A percentile compares a stretch with the other conserved stretches of the same genome.
phyloP scores from a whole-genome alignment of 1,139 yeast genomes.

The Pichia sp. region DNA sequence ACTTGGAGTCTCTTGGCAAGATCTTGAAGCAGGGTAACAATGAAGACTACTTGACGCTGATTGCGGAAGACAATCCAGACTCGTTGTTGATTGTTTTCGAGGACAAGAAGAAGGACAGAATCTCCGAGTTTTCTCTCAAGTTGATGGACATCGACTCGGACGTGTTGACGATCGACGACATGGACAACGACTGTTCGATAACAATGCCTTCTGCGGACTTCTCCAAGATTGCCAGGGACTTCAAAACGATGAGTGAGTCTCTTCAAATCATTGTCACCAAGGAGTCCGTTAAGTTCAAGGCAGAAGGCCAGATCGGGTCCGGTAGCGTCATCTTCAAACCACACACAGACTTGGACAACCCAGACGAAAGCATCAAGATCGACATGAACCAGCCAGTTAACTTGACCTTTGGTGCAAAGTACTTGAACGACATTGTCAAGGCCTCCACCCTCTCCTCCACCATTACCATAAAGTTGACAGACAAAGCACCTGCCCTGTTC shows the following conservation, averaged over 20 bases:
- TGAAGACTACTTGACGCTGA: constrained; percentile 79
- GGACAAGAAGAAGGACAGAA: constrained; percentile 84
- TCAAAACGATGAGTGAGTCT: constrained; percentile 81
- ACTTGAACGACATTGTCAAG: constrained; percentile 84
- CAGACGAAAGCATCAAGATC: constrained; percentile 69
- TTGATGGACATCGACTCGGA: constrained; percentile 97
- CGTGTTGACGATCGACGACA: constrained; percentile 87
- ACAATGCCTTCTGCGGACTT: constrained; percentile 87
- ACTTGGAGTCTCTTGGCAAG: constrained; percentile 78
- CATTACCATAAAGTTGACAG: constrained; percentile 82
- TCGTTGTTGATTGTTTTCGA: constrained; percentile 79
- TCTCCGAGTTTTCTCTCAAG: constrained; percentile 86
- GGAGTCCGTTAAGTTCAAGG: constrained; percentile 84
- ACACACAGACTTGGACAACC: constrained; percentile 71
- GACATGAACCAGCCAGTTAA: constrained; percentile 84
- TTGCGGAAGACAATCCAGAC: constrained; percentile 92
- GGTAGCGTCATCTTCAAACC: constrained; percentile 89
- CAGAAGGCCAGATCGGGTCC: constrained; percentile 90
- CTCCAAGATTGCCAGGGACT: constrained; percentile 85
- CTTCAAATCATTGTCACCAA: constrained; percentile 82
- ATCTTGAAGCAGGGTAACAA: constrained; percentile 89
- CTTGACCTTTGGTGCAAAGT: constrained; percentile 86
- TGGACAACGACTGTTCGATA: constrained; percentile 83
- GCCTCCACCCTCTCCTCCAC: constrained; percentile 75
- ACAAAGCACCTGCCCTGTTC: constrained; percentile 89